Conservation (phyloP, 2,329 filamentous ascomycete genomes). For the Orbilia quercus region DNA sequence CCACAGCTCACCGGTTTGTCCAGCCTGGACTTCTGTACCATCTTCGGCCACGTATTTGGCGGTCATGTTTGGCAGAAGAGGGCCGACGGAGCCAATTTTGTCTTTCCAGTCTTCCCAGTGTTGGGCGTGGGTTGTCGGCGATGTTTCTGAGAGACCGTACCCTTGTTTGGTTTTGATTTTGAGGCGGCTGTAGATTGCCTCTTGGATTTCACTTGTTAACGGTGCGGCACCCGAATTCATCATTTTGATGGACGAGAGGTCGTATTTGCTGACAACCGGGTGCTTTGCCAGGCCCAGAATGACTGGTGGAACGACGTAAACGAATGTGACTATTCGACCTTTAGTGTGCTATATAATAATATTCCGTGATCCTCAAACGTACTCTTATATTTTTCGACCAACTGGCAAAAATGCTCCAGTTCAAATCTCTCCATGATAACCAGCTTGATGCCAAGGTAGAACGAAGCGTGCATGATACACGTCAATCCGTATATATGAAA, state of each 20-base stretch:
- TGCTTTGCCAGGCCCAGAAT: constrained; percentile 83
- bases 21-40: constrained; percentile 71
- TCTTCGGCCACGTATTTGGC: constrained; percentile 79
- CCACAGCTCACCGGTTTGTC: constrained; percentile 77
- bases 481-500: constrained; percentile 81
- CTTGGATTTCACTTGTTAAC: constrained; percentile 80
- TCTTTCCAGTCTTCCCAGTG: constrained; percentile 79
- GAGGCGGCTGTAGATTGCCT: constrained; percentile 78
- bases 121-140: constrained; percentile 80
- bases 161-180: constrained; percentile 88
- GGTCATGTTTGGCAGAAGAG: constrained; percentile 77
- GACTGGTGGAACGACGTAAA: constrained; percentile 79
- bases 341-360: no score
- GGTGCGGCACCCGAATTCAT: constrained; percentile 90
- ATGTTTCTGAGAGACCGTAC: constrained; percentile 89
- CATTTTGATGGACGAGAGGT: constrained; percentile 81
- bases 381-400: constrained; percentile 79
- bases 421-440: constrained; percentile 84
- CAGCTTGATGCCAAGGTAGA: constrained; percentile 69
- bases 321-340: constrained; percentile 22
- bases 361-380: no score
- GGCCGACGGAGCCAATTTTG: constrained; percentile 81
- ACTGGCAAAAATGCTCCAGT: constrained; percentile 78
- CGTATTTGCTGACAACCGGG: constrained; percentile 80
- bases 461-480: constrained; percentile 47